Percentiles rank a stretch among this genome's conserved stretches.
phyloP scores from a whole-genome alignment of 495 filamentous ascomycete species.

The Penicillium egyptiacum region DNA sequence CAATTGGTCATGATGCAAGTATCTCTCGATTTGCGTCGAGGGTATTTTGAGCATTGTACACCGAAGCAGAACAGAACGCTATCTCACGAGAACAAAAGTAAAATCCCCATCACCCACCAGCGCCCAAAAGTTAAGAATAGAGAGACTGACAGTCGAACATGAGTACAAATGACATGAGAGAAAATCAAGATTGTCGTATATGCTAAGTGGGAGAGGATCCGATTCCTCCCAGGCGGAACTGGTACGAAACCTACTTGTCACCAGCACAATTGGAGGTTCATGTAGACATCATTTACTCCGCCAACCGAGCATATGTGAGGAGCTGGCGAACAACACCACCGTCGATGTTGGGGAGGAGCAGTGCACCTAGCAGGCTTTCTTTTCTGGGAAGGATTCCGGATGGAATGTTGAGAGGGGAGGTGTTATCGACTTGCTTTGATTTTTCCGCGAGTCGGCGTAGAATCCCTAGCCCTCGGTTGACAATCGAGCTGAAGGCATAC shows the following conservation, averaged over 20 bases:
- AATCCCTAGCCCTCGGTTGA: slow-evolving; percentile 67
- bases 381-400: slow-evolving; percentile 65
- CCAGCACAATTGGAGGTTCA: background rate
- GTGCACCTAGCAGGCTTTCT: slow-evolving; percentile 67
- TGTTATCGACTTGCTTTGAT: slow-evolving; percentile 60
- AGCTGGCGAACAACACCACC: slow-evolving; percentile 67
- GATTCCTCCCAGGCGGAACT: slow-evolving; percentile 15
- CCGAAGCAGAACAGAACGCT: slow-evolving; percentile 33
- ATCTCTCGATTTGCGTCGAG: slow-evolving; percentile 36
- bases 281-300: slow-evolving; percentile 35
- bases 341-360: slow-evolving; percentile 62
- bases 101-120: slow-evolving; percentile 27
- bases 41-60: slow-evolving; percentile 51
- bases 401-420: slow-evolving; percentile 49
- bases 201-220: slow-evolving; percentile 19
- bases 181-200: slow-evolving; percentile 28
- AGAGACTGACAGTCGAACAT: slow-evolving; percentile 28
- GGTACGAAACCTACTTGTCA: slow-evolving; percentile 7
- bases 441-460: slow-evolving; percentile 70
- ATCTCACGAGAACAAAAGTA: slow-evolving; percentile 35
- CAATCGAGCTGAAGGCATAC: slow-evolving; percentile 56
- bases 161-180: slow-evolving; percentile 36
- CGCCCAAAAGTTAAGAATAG: slow-evolving; percentile 22
- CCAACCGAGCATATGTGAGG: slow-evolving; percentile 67
- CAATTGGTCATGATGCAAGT: slow-evolving; percentile 31